Evolutionary conservation across 768 basidiomycete species (phyloP).

Genomic region (Suillus americanus): DNA sequence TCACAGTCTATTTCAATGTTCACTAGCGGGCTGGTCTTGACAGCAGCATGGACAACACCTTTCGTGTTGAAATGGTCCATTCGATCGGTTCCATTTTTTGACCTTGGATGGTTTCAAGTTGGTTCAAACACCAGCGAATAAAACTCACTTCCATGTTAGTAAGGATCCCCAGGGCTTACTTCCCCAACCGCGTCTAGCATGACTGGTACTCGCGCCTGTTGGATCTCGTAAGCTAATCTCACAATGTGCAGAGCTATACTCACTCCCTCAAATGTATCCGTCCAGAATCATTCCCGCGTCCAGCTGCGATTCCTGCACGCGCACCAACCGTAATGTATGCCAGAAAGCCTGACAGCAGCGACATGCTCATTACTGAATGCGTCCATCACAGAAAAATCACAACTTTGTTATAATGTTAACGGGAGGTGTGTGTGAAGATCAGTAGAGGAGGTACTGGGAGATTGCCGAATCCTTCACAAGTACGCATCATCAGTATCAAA

Average conservation of each 20-base stretch:
- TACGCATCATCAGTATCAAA: neutral
- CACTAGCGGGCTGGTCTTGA: too few species aligned
- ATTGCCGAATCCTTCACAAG: neutral
- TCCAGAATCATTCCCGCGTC: neutral
- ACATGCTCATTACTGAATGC: neutral
- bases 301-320: neutral
- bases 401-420: neutral
- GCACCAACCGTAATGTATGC: neutral
- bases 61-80: too few species aligned
- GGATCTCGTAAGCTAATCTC: neutral
- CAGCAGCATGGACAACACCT: too few species aligned
- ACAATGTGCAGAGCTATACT: neutral
- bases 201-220: neutral
- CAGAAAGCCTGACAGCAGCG: neutral
- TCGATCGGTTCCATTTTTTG: neutral
- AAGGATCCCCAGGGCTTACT: neutral
- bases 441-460: too few species aligned
- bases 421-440: neutral
- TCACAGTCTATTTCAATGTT: too few species aligned
- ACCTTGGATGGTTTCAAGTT: neutral
- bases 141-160: neutral
- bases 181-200: neutral
- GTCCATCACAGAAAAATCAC: neutral
- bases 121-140: neutral
- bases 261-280: neutral